phyloP scores from a whole-genome alignment of 371 early-diverging fungal genomes.

The Enterospora canceri region DNA sequence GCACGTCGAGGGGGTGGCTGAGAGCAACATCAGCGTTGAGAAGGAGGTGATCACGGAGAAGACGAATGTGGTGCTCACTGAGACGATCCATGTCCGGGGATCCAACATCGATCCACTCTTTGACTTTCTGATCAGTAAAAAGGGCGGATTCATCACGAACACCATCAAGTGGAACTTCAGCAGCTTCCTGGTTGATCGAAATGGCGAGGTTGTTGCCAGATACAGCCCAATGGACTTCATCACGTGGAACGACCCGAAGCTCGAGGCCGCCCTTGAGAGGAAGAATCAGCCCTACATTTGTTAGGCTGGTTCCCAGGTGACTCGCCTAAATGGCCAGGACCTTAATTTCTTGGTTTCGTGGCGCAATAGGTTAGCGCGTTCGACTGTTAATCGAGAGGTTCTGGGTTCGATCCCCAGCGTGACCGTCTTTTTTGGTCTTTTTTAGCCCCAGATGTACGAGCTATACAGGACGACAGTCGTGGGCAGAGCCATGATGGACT shows the following conservation, averaged over 20 bases:
- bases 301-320: not conserved
- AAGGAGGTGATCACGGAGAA: slow-evolving; percentile 34
- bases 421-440: slow-evolving; percentile 2
- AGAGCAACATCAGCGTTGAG: not conserved
- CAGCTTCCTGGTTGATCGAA: slow-evolving; percentile 63
- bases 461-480: slow-evolving; percentile 54
- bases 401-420: not conserved
- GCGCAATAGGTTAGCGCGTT: slow-evolving; percentile 10
- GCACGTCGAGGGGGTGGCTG: not conserved
- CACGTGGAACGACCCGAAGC: slow-evolving; percentile 12
- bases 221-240: slow-evolving; percentile 57
- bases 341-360: not conserved
- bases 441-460: slow-evolving; percentile 46
- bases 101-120: slow-evolving; percentile 63
- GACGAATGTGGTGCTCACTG: slow-evolving; percentile 68
- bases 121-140: slow-evolving; percentile 62
- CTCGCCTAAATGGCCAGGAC: not conserved
- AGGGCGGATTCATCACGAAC: slow-evolving; percentile 59
- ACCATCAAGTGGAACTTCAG: slow-evolving; percentile 57
- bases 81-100: slow-evolving; percentile 73
- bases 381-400: slow-evolving; percentile 8
- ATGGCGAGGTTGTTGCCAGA: slow-evolving; percentile 62
- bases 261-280: not conserved
- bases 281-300: not conserved
- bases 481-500: slow-evolving; percentile 53